Base-by-base conservation (phyloP, 75 land plant genomes). In the Azolla pinnata region DNA sequence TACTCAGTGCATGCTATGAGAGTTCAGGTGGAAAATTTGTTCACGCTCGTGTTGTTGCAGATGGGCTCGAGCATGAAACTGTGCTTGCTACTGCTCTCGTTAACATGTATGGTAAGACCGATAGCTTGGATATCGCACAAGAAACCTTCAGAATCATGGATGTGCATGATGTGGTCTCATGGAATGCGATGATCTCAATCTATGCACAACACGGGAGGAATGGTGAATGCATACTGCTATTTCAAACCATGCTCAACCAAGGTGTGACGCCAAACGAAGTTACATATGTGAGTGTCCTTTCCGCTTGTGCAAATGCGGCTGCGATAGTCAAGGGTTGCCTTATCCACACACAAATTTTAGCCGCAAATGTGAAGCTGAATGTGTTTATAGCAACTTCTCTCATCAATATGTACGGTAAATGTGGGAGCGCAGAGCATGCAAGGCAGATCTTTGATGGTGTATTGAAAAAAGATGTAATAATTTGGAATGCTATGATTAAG, bases 401-500 rank as follows among this genome's bases (percentile, higher is more conserved):
- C 38, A 44, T 82, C 56, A 78, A 82, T 56, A 58, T 72, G 42
- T 78, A 82, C 49, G 33, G 64, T 8, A 82, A 82, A 34, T 59
- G 75, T 69, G 85, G 81, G 18, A 48, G 49, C 16, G 51, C 78
- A 59, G 63, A 62, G 8, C 53, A 30, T 45, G 85, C 85, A 24
- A 54, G 63, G 44, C 57, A 49, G 25, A 44, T 53, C 24, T 67
- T 67, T 64, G 52, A 31, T 54, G 2, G 59, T 56, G 61, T 24
- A 31, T 33, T 4, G 31, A 34, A 78, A 50, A 58, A 62, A 26
- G 72, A 86, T 60, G 74, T 78, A 17, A 69, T 89, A 0, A 70
- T 81, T 50, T 90, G 91, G 92, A 90, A 83, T 79, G 82, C 87
- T 7, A 79, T 81, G 57, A 90, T 90, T 34, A 68, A 81, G 8